Evolutionary conservation across 768 basidiomycete genomes (phyloP).

Genomic region (Pleurotus djamor): DNA sequence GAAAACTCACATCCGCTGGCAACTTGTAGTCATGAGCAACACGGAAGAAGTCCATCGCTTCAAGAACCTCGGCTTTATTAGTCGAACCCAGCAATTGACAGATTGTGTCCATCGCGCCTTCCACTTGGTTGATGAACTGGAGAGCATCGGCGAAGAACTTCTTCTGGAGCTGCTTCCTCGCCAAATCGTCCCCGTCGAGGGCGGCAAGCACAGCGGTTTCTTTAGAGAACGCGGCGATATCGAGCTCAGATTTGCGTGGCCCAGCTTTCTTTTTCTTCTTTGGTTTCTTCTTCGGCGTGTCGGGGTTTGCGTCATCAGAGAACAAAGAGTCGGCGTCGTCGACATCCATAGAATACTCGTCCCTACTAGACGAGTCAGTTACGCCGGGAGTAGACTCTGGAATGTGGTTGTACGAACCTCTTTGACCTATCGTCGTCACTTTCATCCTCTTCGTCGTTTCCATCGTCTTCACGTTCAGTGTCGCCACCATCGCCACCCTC

Average conservation of each 20-base stretch:
- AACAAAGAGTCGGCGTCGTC: constrained; percentile 35
- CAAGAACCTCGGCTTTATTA: constrained; percentile 80
- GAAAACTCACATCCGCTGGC: constrained; percentile 18
- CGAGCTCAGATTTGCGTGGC: constrained; percentile 67
- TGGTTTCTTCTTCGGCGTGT: constrained; percentile 28
- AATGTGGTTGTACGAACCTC: constrained; percentile 17
- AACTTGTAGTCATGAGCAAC: constrained; percentile 81
- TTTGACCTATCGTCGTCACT: constrained; percentile 16
- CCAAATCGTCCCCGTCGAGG: constrained; percentile 63
- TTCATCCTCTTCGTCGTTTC: constrained; percentile 19
- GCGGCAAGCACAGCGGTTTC: constrained; percentile 73
- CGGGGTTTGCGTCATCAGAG: constrained; percentile 33
- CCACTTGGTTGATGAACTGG: constrained; percentile 66
- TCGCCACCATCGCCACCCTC: constrained; percentile 23
- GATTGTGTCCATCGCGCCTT: constrained; percentile 66
- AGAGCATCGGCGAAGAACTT: constrained; percentile 88
- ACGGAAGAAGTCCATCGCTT: constrained; percentile 89
- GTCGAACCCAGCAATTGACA: constrained; percentile 82
- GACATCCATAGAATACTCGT: constrained; percentile 36
- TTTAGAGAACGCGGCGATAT: constrained; percentile 63
- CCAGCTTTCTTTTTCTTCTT: constrained; percentile 45
- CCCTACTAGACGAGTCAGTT: constrained; percentile 19
- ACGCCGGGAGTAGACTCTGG: no score
- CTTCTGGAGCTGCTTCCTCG: constrained; percentile 70
- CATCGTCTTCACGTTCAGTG: constrained; percentile 24